Base-by-base conservation (phyloP, 2,329 filamentous ascomycete species). In the Penicillium italicum region DNA sequence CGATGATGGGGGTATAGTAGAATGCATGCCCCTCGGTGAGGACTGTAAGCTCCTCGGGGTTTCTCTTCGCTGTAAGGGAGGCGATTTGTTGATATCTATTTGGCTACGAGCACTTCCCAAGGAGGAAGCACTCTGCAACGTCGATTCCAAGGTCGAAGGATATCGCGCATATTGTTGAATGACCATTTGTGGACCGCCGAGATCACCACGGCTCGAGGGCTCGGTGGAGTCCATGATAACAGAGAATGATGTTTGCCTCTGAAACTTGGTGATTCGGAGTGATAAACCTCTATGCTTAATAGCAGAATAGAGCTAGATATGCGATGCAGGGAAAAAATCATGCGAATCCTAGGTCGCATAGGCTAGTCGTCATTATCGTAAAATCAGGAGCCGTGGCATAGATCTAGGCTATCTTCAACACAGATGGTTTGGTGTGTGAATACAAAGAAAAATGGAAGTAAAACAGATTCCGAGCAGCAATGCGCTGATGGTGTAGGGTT, bases 131-230 rank as follows among this genome's bases (percentile, higher is more conserved):
- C 70, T 73, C 53, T 67, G 72, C 36, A 75, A 50, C 6, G 71
- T 63, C 9, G 69, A 66, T 40, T 74, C 72, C 53, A 74, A 58
- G 2, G 65, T 60, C 16, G 71, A 38, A 30, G 72, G 67, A 59
- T 73, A 75, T 53, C 70, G 67, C 16, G 72, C 71, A 66, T 73
- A 75, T 53, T 74, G 73, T 55, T 74, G 72, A 54, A 73, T 63
- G 31, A 74, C 68, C 56, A 72, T 66, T 31, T 66, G 68, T 40
- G 62, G 58, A 18, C 56, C 58, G 49, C 59, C 60, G 43, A 69
- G 55, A 26, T 70, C 69, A 33, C 56, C 59, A 16, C 64, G 61
- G 24, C 64, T 68, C 30, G 63, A 44, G 11, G 66, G 66, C 42
- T 68, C 58, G 18, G 50, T 56, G 9, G 63, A 56, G 9, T 62